Evolutionary conservation across 2,329 filamentous ascomycete genomes (phyloP), one percentile per base, ranked within the genome.

Genomic region (Arthrinium phaeospermum): DNA sequence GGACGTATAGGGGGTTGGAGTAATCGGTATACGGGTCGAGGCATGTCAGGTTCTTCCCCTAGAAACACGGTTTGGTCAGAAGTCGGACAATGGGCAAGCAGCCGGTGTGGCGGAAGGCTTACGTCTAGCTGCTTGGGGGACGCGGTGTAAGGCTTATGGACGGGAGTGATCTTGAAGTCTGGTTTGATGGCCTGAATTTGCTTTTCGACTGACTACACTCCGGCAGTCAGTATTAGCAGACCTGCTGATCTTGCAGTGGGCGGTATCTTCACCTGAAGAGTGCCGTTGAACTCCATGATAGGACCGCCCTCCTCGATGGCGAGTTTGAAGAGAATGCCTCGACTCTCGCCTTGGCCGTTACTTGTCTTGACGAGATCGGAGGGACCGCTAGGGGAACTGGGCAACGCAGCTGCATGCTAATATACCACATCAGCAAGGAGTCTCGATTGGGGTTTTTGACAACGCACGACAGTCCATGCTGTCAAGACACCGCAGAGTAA

Each of bases 331-430:
- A 4, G n/a, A 27, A 46, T 47, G 4, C 37, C 37, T 44, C n/a
- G 45, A 30, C 22, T 81, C 7, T 4, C 30, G 16, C 30, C 5
- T 12, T 34, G 7, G 14, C 30, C 30, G 8, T n/a, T n/a, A 12
- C 19, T 10, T 64, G 16, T 34, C 19, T 34, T 34, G 30, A 7
- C 53, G 19, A 37, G 53, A 64, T 37, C 8, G 5, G 30, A 10
- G 7, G n/a, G 6, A 3, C 30, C 19, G 1, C 10, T 41, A 19
- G 19, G 30, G 30, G 3, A 10, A 13, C 3, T 6, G 53, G 30
- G 30, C 7, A 34, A 22, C 10, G 19, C 19, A n/a, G 19, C 53
- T 13, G 53, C 53, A 3, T 37, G 30, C 53, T 64, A 19, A 2
- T 4, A 64, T 64, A 7, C 14, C 7, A 2, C 19, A 34, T 64